Evolutionary conservation across 208 protist genomes (phyloP), one percentile per base, ranked within the genome.

Genomic region (Acanthamoeba healyi): DNA sequence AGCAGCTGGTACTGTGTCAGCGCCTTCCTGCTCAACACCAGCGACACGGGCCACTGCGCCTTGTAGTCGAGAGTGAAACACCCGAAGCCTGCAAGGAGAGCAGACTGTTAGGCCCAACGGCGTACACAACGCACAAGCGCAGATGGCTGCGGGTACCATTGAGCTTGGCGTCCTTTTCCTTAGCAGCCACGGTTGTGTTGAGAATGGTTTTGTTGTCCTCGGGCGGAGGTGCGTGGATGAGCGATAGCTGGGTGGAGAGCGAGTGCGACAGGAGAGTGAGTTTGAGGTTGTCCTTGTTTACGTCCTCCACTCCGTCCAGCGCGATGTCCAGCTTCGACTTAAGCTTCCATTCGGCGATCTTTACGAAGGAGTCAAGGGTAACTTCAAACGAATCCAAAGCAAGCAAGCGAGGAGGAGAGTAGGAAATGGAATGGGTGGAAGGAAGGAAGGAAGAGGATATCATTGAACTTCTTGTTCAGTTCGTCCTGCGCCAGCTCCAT

Each of bases 321-420:
- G 79, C 42, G 42, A 88, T 63, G 29, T 88, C 79, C 44, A 88
- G 24, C 42, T 88, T 54, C 29, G 79, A 88, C 29, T 88, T 88
- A 29, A 88, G 79, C 79, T 88, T 88, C 79, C 79, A 88, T 46
- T 65, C 79, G 24, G 79, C 79, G 26, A 88, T 88, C 51, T 79
- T 40, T 79, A 24, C 32, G 70, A 7, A 7, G 6, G 5, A 22
- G 36, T 79, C 36, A 79, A 79, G 61, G 70, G n/a, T 12, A 29
- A 46, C 24, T 14, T 2, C 22, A 86, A n/a, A n/a, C n/a, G 5
- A 42, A 40, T 77, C 38, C 19, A n/a, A n/a, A 44, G 15, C 32
- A 15, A 40, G 3, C 15, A 26, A 6, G 19, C 2, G 15, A 32
- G 34, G 19, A n/a, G 2, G 15, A 51, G 19, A 38, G 29, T 56